phyloP scores from a whole-genome alignment of 495 filamentous ascomycete species.

The Lasiosphaeriaceae sp. region DNA sequence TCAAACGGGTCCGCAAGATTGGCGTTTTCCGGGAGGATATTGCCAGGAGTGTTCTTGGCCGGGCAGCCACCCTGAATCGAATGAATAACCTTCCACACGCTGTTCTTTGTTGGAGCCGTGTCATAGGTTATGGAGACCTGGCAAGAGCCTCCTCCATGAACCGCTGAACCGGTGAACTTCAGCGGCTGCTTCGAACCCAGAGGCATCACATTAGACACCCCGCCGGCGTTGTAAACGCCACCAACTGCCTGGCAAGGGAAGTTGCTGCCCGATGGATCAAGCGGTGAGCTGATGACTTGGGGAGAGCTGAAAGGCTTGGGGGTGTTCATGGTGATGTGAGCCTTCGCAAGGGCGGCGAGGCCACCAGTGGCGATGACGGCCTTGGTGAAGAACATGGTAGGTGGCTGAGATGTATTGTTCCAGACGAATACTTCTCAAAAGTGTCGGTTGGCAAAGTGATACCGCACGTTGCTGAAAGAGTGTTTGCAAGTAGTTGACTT shows the following conservation, averaged over 20 bases:
- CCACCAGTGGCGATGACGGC: conserved; percentile 25
- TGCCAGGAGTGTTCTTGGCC: conserved; percentile 41
- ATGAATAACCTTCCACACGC: conserved; percentile 73
- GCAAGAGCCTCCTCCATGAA: conserved; percentile 84
- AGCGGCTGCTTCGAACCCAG: conserved; percentile 53
- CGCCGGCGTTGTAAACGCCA: conserved; percentile 38
- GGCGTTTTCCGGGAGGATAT: conserved; percentile 31
- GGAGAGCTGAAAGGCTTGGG: conserved; percentile 65
- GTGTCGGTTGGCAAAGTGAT: not conserved
- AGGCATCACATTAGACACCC: conserved; percentile 42
- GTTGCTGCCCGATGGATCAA: conserved; percentile 54
- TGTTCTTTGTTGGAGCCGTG: conserved; percentile 48
- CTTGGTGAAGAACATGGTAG: conserved; percentile 40
- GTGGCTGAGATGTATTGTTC: conserved; percentile 24
- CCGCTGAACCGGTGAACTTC: conserved; percentile 57
- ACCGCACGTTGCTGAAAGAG: not conserved
- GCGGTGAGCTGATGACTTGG: conserved; percentile 45
- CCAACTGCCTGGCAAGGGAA: conserved; percentile 70
- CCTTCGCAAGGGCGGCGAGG: conserved; percentile 50
- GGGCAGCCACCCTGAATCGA: conserved; percentile 82
- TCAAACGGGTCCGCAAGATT: conserved; percentile 24
- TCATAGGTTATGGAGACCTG: conserved; percentile 83
- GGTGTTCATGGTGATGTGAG: conserved; percentile 68
- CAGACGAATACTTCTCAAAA: conserved; percentile 28
- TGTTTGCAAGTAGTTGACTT: conserved; percentile 14